Percentiles rank a stretch among this genome's conserved stretches.
These are phyloP conservation scores for Talaromyces borbonicus DNA, from an alignment of 495 filamentous ascomycete genomes.

Conservation along the genomic window DNA sequence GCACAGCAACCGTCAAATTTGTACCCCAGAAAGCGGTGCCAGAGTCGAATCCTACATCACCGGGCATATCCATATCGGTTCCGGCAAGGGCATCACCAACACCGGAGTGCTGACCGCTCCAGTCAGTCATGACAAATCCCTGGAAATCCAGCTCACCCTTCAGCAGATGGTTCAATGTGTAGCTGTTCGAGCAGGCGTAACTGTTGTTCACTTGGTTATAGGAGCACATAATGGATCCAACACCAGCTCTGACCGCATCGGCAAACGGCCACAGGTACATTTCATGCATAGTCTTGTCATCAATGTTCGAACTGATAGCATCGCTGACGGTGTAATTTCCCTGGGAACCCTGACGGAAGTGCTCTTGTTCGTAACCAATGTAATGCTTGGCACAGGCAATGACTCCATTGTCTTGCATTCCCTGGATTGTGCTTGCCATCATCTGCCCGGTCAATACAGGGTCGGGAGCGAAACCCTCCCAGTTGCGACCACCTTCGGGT, in stretches of 20 bases:
- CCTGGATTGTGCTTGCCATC: constrained; percentile 66
- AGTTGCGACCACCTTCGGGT: constrained; percentile 79
- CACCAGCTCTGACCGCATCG: constrained; percentile 63
- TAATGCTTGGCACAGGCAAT: constrained; percentile 79
- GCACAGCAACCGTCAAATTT: constrained; percentile 74
- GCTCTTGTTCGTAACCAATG: constrained; percentile 65
- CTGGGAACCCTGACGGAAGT: constrained; percentile 72
- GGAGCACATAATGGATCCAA: constrained; percentile 85
- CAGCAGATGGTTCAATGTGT: constrained; percentile 69
- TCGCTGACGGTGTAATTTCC: constrained; percentile 47
- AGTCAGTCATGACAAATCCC: constrained; percentile 87
- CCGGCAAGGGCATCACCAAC: constrained; percentile 71
- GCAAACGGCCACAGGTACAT: constrained; percentile 88
- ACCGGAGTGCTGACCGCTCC: constrained; percentile 80
- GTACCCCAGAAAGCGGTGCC: constrained; percentile 73
- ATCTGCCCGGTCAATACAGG: constrained; percentile 65
- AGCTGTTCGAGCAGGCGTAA: constrained; percentile 60
- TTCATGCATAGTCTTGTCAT: constrained; percentile 93
- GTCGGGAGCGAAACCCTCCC: constrained; percentile 64
- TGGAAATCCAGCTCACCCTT: constrained; percentile 93
- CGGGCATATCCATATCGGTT: constrained; percentile 93
- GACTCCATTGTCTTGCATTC: constrained; percentile 73
- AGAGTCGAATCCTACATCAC: constrained; percentile 66
- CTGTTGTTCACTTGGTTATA: constrained; percentile 81
- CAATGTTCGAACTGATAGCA: constrained; percentile 68